Percentiles rank a stretch among this genome's conserved stretches.
These are phyloP conservation scores for Sonneratia alba DNA, from an alignment of 345 rosid species.

Conservation along the genomic window DNA sequence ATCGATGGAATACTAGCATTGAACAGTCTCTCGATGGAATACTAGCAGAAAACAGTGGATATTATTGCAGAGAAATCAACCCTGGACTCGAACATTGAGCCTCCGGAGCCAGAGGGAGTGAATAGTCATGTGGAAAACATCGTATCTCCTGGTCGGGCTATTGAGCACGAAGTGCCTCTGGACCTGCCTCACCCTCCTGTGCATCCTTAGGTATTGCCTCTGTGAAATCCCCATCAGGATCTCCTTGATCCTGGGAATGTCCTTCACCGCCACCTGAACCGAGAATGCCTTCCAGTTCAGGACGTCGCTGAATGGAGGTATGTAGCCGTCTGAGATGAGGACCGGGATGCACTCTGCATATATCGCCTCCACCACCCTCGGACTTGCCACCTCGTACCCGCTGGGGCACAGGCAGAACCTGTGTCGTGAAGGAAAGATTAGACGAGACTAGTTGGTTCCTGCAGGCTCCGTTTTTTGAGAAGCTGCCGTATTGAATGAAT, in stretches of 20 bases:
- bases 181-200: constrained; percentile 28
- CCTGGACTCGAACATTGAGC: constrained; percentile 19
- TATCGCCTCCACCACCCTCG: constrained; percentile 53
- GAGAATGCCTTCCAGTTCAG: constrained; percentile 55
- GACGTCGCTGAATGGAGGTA: constrained; percentile 50
- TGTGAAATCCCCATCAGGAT: constrained; percentile 23
- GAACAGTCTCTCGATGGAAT: too few species aligned
- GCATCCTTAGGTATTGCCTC: constrained; percentile 24
- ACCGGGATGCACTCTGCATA: constrained; percentile 59
- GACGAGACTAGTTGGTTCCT: not conserved
- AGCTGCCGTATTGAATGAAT: not conserved
- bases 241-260: constrained; percentile 35
- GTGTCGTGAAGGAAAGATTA: not conserved
- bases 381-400: constrained; percentile 48
- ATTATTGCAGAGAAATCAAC: not conserved
- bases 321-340: constrained; percentile 43
- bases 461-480: not conserved
- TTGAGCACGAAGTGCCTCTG: constrained; percentile 34
- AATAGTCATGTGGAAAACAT: constrained; percentile 29
- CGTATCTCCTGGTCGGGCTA: constrained; percentile 23
- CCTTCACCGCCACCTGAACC: constrained; percentile 29
- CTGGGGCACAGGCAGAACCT: constrained; percentile 48
- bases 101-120: constrained; percentile 38
- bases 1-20: too few species aligned
- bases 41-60: too few species aligned